A percentile compares a stretch with the other conserved stretches of the same genome.
Conservation (phyloP, 257 asterid species). For the Solanum tarapatanum region DNA sequence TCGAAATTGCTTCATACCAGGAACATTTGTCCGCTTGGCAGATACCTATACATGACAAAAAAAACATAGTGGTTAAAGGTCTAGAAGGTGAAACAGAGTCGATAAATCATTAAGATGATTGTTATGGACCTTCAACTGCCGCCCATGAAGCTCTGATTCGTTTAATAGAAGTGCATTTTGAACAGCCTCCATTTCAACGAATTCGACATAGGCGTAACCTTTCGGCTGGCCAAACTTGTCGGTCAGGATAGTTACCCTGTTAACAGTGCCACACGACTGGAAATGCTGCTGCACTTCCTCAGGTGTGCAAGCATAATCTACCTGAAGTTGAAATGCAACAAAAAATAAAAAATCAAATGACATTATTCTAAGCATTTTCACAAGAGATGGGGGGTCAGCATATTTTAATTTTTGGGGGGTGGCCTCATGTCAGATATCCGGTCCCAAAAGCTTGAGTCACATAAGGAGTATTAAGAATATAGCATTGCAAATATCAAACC, state of each 20-base stretch:
- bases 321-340: slow-evolving; percentile 18
- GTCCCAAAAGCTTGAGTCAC: neutral
- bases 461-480: neutral
- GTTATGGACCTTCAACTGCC: slow-evolving; percentile 34
- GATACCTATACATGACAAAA: slow-evolving; percentile 23
- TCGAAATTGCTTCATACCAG: slow-evolving; percentile 44
- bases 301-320: slow-evolving; percentile 39
- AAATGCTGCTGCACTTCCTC: slow-evolving; percentile 55
- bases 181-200: slow-evolving; percentile 36
- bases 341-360: neutral
- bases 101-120: neutral
- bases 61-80: neutral
- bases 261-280: slow-evolving; percentile 40
- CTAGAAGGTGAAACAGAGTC: neutral
- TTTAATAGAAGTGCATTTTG: slow-evolving; percentile 29
- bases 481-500: neutral
- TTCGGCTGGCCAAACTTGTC: slow-evolving; percentile 41
- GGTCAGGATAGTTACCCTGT: slow-evolving; percentile 39
- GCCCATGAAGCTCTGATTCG: slow-evolving; percentile 43
- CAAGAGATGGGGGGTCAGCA: neutral
- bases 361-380: neutral
- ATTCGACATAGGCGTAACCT: slow-evolving; percentile 49
- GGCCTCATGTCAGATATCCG: neutral
- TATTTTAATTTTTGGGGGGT: neutral
- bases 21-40: slow-evolving; percentile 50